Base-by-base conservation (phyloP, 2,329 filamentous ascomycete species). In the Torrubiellomyces zombiae region DNA sequence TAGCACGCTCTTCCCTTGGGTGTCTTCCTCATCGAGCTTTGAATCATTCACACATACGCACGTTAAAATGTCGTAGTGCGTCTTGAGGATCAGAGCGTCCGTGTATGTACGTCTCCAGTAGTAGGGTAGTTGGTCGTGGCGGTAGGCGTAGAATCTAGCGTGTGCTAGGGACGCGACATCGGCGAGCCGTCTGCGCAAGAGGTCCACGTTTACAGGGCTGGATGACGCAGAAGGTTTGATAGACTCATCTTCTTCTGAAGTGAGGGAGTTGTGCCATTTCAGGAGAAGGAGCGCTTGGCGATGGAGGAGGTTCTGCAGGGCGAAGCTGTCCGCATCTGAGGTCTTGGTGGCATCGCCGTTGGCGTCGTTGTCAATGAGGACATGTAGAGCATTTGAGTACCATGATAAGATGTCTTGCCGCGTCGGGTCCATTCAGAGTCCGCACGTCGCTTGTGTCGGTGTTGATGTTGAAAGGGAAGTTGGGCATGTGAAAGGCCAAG, bases 21-120 rank as follows among this genome's bases (percentile, higher is more conserved):
- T n/a, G n/a, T n/a, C n/a, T n/a, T n/a, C 24, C 15, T 38, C 36
- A 6, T 35, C 28, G 2, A 34, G 30, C 8, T 21, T n/a, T n/a
- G n/a, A n/a, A n/a, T n/a, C 24, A 7, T 19, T 23, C 4, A 20
- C n/a, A 1, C 19, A 23, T 18, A 34, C 27, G 4, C 23, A 28
- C 3, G 27, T 20, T 8, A 51, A 37, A 12, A 50, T 28, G 7
- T 50, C 35, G 12, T 50, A 33, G 26, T 56, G 53, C 13, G 71
- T 74, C 35, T 66, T 66, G 39, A 78, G 57, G 8, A 86, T 60
- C 28, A 67, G 66, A 2, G 74, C 68, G 28, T 83, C 75, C 1
- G 74, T 73, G 42, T 79, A 83, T 5, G 85, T 49, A 33, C 70
- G 58, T 14, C 73, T 57, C 80, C 79, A 89, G 39, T 63, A 68